phyloP scores from a whole-genome alignment of 495 filamentous ascomycete species.

The Penicillium verhagenii region DNA sequence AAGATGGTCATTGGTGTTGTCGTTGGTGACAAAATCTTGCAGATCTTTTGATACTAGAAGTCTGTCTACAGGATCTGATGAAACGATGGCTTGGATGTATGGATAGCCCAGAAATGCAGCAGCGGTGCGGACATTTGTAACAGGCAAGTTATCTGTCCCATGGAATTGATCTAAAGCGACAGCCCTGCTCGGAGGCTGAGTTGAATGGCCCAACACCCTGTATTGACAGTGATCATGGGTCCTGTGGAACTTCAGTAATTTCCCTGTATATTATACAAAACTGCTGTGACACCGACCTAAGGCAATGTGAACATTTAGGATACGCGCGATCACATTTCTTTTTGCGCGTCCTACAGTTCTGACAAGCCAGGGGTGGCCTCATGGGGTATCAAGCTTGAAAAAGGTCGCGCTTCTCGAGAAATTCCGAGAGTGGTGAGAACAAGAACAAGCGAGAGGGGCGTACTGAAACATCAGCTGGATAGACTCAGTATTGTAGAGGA shows the following conservation, averaged over 20 bases:
- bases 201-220: neutral
- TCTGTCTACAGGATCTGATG: neutral
- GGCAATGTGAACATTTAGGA: constrained; percentile 12
- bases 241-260: neutral
- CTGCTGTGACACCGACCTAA: neutral
- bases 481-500: neutral
- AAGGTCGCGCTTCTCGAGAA: neutral
- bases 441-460: no score
- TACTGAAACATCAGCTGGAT: neutral
- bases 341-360: constrained; percentile 16
- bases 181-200: neutral
- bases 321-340: constrained; percentile 19
- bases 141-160: neutral
- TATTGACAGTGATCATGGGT: constrained; percentile 13
- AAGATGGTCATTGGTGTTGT: neutral
- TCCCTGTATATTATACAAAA: neutral
- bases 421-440: no score
- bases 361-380: constrained; percentile 16
- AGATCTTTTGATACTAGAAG: neutral
- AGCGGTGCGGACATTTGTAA: constrained; percentile 1
- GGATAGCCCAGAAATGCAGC: constrained; percentile 11
- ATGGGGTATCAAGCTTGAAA: neutral
- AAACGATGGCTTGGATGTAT: neutral
- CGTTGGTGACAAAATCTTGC: neutral
- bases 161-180: neutral